Evolutionary conservation across 2,329 filamentous ascomycete species (phyloP).

Genomic region (Grosmannia serpens): DNA sequence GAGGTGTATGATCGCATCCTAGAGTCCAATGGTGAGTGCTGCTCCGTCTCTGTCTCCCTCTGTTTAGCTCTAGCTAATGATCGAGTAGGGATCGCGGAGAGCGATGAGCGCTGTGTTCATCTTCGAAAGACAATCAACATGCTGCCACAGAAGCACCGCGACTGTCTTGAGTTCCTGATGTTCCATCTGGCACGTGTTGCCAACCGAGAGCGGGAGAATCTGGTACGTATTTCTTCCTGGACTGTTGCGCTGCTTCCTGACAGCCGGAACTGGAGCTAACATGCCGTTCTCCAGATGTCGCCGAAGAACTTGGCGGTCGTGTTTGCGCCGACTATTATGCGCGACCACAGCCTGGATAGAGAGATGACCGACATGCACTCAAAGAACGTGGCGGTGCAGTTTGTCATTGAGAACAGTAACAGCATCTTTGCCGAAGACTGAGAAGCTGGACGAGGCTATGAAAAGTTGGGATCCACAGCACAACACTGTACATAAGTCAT

Average conservation of each 20-base stretch:
- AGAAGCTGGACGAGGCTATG: neutral
- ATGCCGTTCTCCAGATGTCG: slow-evolving; percentile 57
- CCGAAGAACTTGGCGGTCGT: slow-evolving; percentile 93
- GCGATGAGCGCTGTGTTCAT: slow-evolving; percentile 56
- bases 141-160: slow-evolving; percentile 72
- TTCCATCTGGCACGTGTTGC: slow-evolving; percentile 88
- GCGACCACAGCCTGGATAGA: slow-evolving; percentile 75
- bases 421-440: slow-evolving; percentile 55
- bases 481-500: neutral
- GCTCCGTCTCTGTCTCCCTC: neutral
- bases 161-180: slow-evolving; percentile 86
- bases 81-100: slow-evolving; percentile 47
- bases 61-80: slow-evolving; percentile 13
- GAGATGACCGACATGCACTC: slow-evolving; percentile 94
- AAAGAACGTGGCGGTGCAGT: slow-evolving; percentile 87
- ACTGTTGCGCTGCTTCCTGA: neutral
- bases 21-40: slow-evolving; percentile 59
- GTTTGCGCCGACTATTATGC: slow-evolving; percentile 96
- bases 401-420: slow-evolving; percentile 81
- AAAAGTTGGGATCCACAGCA: neutral
- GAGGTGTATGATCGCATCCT: slow-evolving; percentile 85
- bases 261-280: neutral
- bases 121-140: slow-evolving; percentile 63
- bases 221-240: slow-evolving; percentile 41
- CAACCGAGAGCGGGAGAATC: slow-evolving; percentile 68